Base-by-base conservation (phyloP, 768 basidiomycete species). In the Pleurotus salmoneostramineus region DNA sequence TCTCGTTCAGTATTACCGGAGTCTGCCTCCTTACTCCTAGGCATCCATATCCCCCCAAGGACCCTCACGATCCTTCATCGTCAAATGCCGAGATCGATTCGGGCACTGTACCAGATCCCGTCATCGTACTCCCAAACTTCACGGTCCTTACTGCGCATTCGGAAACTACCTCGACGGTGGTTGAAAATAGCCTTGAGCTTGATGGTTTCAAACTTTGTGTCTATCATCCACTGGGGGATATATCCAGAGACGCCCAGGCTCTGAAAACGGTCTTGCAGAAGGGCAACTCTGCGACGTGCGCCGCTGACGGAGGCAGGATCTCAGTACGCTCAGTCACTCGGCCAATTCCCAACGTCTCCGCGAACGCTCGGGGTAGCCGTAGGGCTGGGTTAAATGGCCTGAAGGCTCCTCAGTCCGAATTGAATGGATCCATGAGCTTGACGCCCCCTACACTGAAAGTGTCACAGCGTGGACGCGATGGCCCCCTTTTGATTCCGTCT, bases 1-100 rank as follows among this genome's bases (percentile, higher is more conserved):
- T 93, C 64, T 79, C 78, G 4, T 89, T 92, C 69, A 79, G 74
- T 8, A 80, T 92, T 47, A 76, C 78, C 8, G 89, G 90, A 5
- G 84, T 79, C 5, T 74, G 92, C 45, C 73, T 91, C 3, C 70
- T 93, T 34, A 78, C 77, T 4, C 74, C 87, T 46, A 77, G 76
- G 50, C 40, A 55, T 27, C 14, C 52, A 31, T 17, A 55, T 44
- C 21, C 15, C 4, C 11, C 52, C 4, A 31, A 11, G 15, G 36
- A 17, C 11, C n/a, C n/a, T 35, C 52, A 17, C 6, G 35, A 55
- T 31, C 61, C 71, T 42, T 58, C 72, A 1, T 63, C 69, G 14
- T 62, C 50, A 31, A 57, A 49, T 42, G 36, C 17, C 46, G 66
- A 68, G 44, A 57, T 59, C 34, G 72, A 71, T 6, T 36, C 55